A percentile compares a stretch with the other conserved stretches of the same genome.
These are phyloP conservation scores for Gonapodya prolifera DNA, from an alignment of 192 early-diverging fungal species.

Conservation along the genomic window DNA sequence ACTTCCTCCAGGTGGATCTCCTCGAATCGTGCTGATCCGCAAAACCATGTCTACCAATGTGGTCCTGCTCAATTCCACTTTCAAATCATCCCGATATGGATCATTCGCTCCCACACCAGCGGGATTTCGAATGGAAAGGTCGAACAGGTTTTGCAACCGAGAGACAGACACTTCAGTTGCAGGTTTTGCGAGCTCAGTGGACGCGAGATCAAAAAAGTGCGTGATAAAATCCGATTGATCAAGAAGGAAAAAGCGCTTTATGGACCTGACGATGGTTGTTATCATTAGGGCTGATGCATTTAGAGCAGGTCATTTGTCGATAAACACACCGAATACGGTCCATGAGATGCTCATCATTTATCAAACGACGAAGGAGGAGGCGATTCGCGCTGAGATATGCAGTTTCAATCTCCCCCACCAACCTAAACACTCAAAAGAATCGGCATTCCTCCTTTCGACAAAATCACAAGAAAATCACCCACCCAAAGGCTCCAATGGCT, in stretches of 20 bases:
- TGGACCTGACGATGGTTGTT: slow-evolving; percentile 42
- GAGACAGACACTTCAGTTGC: slow-evolving; percentile 50
- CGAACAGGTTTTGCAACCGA: slow-evolving; percentile 71
- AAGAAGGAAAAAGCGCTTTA: slow-evolving; percentile 87
- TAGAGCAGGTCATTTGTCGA: background rate
- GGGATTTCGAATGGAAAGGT: slow-evolving; percentile 76
- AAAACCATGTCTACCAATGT: slow-evolving; percentile 58
- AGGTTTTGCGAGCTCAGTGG: slow-evolving; percentile 59
- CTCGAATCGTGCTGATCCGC: slow-evolving; percentile 49
- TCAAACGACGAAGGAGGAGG: slow-evolving; percentile 62
- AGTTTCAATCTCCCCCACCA: slow-evolving; percentile 62
- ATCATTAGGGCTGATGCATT: background rate
- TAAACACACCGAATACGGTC: slow-evolving; percentile 45
- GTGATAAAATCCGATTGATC: slow-evolving; percentile 88
- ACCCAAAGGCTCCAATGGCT: slow-evolving; percentile 38
- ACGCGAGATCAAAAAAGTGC: slow-evolving; percentile 86
- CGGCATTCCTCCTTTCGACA: background rate
- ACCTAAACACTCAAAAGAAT: slow-evolving; percentile 18
- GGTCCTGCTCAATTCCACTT: slow-evolving; percentile 49
- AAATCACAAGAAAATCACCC: background rate
- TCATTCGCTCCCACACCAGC: slow-evolving; percentile 67
- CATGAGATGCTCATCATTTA: slow-evolving; percentile 66
- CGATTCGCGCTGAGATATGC: slow-evolving; percentile 85
- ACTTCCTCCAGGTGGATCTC: slow-evolving; percentile 32
- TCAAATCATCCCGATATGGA: slow-evolving; percentile 76